Conservation (phyloP, 495 filamentous ascomycete species). For the Chaetomium fimeti region DNA sequence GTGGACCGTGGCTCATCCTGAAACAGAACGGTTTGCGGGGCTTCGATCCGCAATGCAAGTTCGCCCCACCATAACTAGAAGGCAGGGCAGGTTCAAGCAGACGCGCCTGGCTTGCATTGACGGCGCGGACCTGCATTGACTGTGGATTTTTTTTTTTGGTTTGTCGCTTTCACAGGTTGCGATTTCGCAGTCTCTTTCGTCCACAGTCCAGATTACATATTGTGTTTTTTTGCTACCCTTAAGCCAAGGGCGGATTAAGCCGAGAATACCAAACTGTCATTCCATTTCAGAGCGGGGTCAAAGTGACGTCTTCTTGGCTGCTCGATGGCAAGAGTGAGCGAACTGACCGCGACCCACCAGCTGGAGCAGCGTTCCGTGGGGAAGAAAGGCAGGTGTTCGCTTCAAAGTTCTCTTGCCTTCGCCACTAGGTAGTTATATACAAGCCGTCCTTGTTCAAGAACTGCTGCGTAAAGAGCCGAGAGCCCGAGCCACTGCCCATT, state of each 20-base stretch:
- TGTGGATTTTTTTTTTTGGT: background rate
- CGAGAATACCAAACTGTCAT: background rate
- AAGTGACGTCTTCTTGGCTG: slow-evolving; percentile 4
- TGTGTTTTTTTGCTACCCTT: background rate
- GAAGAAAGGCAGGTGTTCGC: background rate
- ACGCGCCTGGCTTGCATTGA: slow-evolving; percentile 11
- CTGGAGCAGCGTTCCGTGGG: background rate
- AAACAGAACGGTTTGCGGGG: slow-evolving; percentile 37
- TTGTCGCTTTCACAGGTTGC: background rate
- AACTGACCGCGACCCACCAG: background rate
- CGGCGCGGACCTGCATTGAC: background rate
- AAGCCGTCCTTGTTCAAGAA: too few species aligned
- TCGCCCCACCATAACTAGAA: slow-evolving; percentile 8
- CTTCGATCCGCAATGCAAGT: slow-evolving; percentile 22
- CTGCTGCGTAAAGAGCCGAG: background rate
- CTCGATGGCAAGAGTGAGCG: background rate
- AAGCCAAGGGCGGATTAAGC: background rate
- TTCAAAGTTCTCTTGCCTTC: background rate
- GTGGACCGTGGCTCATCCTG: slow-evolving; percentile 22
- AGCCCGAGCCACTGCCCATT: background rate
- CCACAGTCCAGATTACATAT: too few species aligned
- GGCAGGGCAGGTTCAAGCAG: slow-evolving; percentile 4
- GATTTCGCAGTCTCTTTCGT: too few species aligned
- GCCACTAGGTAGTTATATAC: too few species aligned
- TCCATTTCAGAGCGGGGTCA: slow-evolving; percentile 3